Evolutionary conservation across 257 asterid genomes (phyloP), one percentile per base, ranked within the genome.

Genomic region (Solanum habrochaites): DNA sequence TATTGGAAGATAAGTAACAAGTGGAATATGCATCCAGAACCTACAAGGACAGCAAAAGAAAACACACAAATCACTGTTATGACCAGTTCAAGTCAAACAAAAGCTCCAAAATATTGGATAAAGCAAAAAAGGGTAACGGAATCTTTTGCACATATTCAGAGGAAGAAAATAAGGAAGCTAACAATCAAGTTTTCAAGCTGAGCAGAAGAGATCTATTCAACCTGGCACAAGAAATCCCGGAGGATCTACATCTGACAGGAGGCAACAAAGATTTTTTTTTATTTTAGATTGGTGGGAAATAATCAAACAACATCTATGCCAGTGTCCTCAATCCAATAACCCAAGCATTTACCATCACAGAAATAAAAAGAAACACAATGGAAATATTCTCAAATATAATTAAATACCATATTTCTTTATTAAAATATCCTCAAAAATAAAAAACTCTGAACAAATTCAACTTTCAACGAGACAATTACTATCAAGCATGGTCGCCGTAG

Each of bases 21-120:
- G 95, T 90, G 32, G 98, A 91, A 88, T 93, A 94, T 87, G 97
- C 95, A 93, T 97, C 98, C 60, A 97, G 94, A 92, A 95, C 93
- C 99, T 97, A 91, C 94, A 93, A 90, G 73, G 89, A 83, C 42
- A 86, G 83, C 39, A 86, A 86, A 90, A 69, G 58, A 27, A 27
- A 27, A 67, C 11, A 72, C 71, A 52, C 27, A 71, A 85, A 58
- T n/a, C 66, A 27, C 29, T 49, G 73, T 85, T 45, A 58, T 21
- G 49, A 85, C 58, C 66, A 9, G 64, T 80, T 45, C 83, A 43
- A 31, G 60, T 37, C 35, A 64, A 60, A 84, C 6, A 84, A 84
- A 84, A 42, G 40, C 87, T 39, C 69, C 47, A 23, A 7, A 70
- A 70, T 69, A 25, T 5, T 70, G 49, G 37, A 85, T 31, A 67